phyloP scores from a whole-genome alignment of 345 rosid species.

The Salix exigua region DNA sequence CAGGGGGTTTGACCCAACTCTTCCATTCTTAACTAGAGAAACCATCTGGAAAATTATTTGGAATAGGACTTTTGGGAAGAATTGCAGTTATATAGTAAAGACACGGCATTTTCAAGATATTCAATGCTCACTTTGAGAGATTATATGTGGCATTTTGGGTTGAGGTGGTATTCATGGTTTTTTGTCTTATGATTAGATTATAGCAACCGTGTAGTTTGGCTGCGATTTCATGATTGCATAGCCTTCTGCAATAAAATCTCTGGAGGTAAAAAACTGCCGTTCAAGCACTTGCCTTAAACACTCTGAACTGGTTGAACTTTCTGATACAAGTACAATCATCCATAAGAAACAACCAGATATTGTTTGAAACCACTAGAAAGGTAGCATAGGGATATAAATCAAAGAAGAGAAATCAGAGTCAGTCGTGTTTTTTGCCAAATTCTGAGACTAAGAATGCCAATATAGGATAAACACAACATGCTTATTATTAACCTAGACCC shows the following conservation, averaged over 20 bases:
- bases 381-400: neutral
- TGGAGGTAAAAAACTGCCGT: too few species aligned
- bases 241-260: too few species aligned
- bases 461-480: neutral
- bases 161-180: too few species aligned
- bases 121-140: neutral
- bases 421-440: neutral
- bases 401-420: constrained; percentile 2
- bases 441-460: neutral
- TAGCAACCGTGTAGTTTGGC: too few species aligned
- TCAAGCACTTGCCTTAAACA: neutral
- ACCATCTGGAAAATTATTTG: neutral
- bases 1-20: neutral
- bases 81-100: too few species aligned
- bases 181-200: too few species aligned
- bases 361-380: neutral
- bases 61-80: neutral
- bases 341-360: neutral
- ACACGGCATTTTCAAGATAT: neutral
- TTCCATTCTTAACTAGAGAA: neutral
- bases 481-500: constrained; percentile 1
- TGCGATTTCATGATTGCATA: too few species aligned
- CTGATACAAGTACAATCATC: neutral
- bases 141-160: too few species aligned
- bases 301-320: neutral